A percentile compares a stretch with the other conserved stretches of the same genome.
Conservation (phyloP, 2,329 filamentous ascomycete species). For the Nectriaceae sp. region DNA sequence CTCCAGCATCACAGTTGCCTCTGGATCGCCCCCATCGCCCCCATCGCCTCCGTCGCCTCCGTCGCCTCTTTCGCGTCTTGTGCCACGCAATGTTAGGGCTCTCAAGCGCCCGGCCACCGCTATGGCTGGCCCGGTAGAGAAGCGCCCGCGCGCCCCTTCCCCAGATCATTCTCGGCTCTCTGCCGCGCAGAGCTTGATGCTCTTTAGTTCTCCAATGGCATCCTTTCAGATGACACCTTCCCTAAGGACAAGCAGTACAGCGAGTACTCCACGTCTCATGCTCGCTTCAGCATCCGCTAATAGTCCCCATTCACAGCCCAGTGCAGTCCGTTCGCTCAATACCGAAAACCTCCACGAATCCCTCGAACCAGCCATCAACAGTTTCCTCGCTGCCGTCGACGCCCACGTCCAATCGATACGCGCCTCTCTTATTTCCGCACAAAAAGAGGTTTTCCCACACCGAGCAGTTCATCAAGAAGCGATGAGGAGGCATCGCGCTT, state of each 20-base stretch:
- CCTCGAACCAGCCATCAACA: conserved; percentile 22
- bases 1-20: conserved; percentile 29
- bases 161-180: conserved; percentile 30
- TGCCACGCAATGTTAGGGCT: conserved; percentile 23
- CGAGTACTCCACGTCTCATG: conserved; percentile 12
- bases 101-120: conserved; percentile 22
- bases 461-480: conserved; percentile 28
- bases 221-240: conserved; percentile 30
- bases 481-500: conserved; percentile 20
- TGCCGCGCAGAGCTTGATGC: conserved; percentile 30
- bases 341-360: conserved; percentile 23
- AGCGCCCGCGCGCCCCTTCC: conserved; percentile 26
- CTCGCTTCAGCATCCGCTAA: too few species aligned
- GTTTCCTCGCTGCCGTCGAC: conserved; percentile 23
- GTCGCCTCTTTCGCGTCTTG: too few species aligned
- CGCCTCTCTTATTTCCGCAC: conserved; percentile 21
- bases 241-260: conserved; percentile 16
- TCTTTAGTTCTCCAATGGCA: conserved; percentile 31
- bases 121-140: conserved; percentile 22
- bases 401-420: conserved; percentile 24
- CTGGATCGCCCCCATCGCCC: conserved; percentile 26
- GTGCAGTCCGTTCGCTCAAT: conserved; percentile 21
- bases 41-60: too few species aligned
- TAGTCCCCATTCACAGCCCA: conserved; percentile 13
- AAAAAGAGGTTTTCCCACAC: conserved; percentile 30